Conservation (phyloP, 495 filamentous ascomycete genomes). For the Acidiella bohemica region DNA sequence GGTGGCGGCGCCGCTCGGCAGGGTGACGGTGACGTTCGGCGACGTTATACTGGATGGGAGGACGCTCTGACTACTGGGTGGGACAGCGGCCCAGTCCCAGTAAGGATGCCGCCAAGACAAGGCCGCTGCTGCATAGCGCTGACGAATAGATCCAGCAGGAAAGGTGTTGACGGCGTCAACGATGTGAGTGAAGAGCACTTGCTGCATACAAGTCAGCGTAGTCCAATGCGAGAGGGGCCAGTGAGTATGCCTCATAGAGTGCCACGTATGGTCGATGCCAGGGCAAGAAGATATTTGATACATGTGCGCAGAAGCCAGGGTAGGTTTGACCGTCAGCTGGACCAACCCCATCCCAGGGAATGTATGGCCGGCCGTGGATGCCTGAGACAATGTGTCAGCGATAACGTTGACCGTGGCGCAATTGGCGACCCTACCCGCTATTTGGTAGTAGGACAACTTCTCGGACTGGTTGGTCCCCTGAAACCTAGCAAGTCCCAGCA, state of each 20-base stretch:
- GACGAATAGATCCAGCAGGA: slow-evolving; percentile 31
- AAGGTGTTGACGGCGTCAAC: slow-evolving; percentile 41
- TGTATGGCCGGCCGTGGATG: slow-evolving; percentile 50
- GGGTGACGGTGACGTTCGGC: slow-evolving; percentile 35
- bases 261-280: slow-evolving; percentile 64
- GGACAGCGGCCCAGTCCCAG: slow-evolving; percentile 51
- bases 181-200: slow-evolving; percentile 41
- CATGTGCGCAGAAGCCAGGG: slow-evolving; percentile 52
- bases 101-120: slow-evolving; percentile 48
- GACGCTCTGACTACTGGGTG: slow-evolving; percentile 34
- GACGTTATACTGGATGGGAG: slow-evolving; percentile 37
- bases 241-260: slow-evolving; percentile 45
- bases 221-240: not conserved
- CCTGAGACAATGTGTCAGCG: slow-evolving; percentile 21
- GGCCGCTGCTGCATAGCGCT: slow-evolving; percentile 39
- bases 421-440: slow-evolving; percentile 35
- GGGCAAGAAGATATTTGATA: slow-evolving; percentile 50
- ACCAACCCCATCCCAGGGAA: slow-evolving; percentile 43
- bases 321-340: slow-evolving; percentile 33
- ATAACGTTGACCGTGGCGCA: not conserved
- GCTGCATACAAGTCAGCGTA: slow-evolving; percentile 26
- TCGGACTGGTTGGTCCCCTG: slow-evolving; percentile 40
- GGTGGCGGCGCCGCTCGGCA: slow-evolving; percentile 36
- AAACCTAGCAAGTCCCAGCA: slow-evolving; percentile 41
- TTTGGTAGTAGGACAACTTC: slow-evolving; percentile 46